Base-by-base conservation (phyloP, 495 filamentous ascomycete genomes). In the Tuber borchii region DNA sequence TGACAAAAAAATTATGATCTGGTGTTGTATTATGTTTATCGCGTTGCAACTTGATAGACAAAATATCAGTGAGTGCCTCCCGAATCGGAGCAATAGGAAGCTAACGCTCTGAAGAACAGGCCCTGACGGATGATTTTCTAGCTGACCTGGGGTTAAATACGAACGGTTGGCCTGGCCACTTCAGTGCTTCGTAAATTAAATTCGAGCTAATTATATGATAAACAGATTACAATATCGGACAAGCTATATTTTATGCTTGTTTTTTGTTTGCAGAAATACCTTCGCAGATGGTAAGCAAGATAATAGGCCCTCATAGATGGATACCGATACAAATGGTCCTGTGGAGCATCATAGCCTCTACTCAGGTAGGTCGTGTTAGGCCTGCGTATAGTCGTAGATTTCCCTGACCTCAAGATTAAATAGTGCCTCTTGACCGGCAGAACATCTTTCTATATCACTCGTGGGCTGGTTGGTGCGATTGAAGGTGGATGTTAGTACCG, bases 321-420 rank as follows among this genome's bases (percentile, higher is more conserved):
- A 94, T 97, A 72, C 93, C 93, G 0, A 84, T 90, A 42, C 92
- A 95, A 79, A 95, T 95, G 88, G 85, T 93, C 1, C 86, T 87
- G 6, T 96, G 93, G 91, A 92, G 90, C 80, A 77, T 93, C 14
- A 89, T 94, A 45, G 91, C 92, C 0, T 73, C 78, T 43, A 56
- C 78, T 34, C 76, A 79, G 76, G 78, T 79, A 73, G 37, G 34
- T 22, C 20, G 20, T 45, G 9, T 16, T 5, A 16, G 44, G 26
- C 14, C 22, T 45, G 3, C 17, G 26, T 34, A 51, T 19, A 14
- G 26, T 42, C 1, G 20, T 51, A 43, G 37, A 14, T 2, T 6
- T 51, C 44, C 43, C 68, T 79, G 42, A 72, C 70, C 9, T 46
- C 31, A 20, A 43, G 2, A 61, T 9, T 69, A 75, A 44, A 19